Percentiles rank a stretch among this genome's conserved stretches.
Evolutionary conservation across 1,139 yeast species (phyloP).

Genomic region (Hyphopichia khmerensis): DNA sequence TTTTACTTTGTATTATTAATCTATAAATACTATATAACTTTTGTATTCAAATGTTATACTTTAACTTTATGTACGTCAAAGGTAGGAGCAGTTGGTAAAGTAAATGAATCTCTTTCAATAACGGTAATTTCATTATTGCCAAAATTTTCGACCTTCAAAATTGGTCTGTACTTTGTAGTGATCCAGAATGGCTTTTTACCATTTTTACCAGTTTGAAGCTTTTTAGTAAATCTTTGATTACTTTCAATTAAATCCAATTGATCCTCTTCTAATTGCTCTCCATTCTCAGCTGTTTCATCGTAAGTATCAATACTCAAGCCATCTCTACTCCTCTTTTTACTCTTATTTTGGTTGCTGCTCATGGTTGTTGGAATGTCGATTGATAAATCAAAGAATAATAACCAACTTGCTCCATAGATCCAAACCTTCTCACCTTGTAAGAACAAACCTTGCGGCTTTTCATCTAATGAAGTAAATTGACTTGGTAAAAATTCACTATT

Average conservation of each 20-base stretch:
- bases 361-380: slow-evolving; percentile 48
- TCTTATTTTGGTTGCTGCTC: not conserved
- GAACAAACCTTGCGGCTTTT: slow-evolving; percentile 76
- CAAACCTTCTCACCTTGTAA: slow-evolving; percentile 50
- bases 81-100: slow-evolving; percentile 64
- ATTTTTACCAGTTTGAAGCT: slow-evolving; percentile 7
- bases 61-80: slow-evolving; percentile 70
- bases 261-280: slow-evolving; percentile 17
- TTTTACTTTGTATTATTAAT: not conserved
- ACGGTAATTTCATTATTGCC: slow-evolving; percentile 63
- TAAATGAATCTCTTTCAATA: slow-evolving; percentile 73
- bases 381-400: slow-evolving; percentile 70
- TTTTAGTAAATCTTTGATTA: slow-evolving; percentile 16
- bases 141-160: slow-evolving; percentile 61
- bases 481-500: slow-evolving; percentile 76
- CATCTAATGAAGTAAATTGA: slow-evolving; percentile 57
- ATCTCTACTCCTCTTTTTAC: slow-evolving; percentile 62
- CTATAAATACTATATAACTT: slow-evolving; percentile 1
- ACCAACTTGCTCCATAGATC: slow-evolving; percentile 89
- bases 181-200: slow-evolving; percentile 60
- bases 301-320: slow-evolving; percentile 52
- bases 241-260: slow-evolving; percentile 18
- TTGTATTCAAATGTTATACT: slow-evolving; percentile 26
- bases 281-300: slow-evolving; percentile 23
- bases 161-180: slow-evolving; percentile 73